These are phyloP conservation scores for Talaromyces sp. DNA, from an alignment of 2,329 filamentous ascomycete species.

Conservation along the genomic window DNA sequence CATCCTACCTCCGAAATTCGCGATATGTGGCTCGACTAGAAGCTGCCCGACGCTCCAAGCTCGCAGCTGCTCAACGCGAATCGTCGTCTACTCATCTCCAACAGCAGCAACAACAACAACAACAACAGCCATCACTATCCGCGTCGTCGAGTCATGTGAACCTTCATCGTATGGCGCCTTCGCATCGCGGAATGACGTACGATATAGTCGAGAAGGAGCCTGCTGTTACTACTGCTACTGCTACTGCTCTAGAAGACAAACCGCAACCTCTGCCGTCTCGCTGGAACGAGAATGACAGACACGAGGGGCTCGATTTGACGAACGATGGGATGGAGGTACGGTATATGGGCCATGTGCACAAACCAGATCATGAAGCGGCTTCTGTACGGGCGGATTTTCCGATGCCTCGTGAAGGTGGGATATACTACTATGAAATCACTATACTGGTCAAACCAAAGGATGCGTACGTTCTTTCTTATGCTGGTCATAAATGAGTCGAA, in stretches of 20 bases:
- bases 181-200: constrained; percentile 72
- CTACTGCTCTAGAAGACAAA: constrained; percentile 55
- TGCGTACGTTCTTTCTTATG: constrained; percentile 45
- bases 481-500: neutral
- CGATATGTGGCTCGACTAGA: constrained; percentile 72
- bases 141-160: constrained; percentile 55
- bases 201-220: constrained; percentile 72
- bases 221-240: constrained; percentile 36
- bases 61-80: constrained; percentile 48
- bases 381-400: constrained; percentile 76
- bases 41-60: constrained; percentile 60
- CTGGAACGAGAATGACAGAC: constrained; percentile 79
- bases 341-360: constrained; percentile 53
- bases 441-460: constrained; percentile 64
- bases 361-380: constrained; percentile 68
- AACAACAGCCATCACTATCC: constrained; percentile 32
- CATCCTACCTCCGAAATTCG: constrained; percentile 75
- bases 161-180: constrained; percentile 55
- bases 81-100: constrained; percentile 42
- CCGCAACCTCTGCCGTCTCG: constrained; percentile 68
- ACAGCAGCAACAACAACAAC: constrained; percentile 5
- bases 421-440: constrained; percentile 86
- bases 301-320: constrained; percentile 65
- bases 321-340: constrained; percentile 68
- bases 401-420: constrained; percentile 83